Base-by-base conservation (phyloP, 768 basidiomycete genomes). In the Mycena vulgaris region DNA sequence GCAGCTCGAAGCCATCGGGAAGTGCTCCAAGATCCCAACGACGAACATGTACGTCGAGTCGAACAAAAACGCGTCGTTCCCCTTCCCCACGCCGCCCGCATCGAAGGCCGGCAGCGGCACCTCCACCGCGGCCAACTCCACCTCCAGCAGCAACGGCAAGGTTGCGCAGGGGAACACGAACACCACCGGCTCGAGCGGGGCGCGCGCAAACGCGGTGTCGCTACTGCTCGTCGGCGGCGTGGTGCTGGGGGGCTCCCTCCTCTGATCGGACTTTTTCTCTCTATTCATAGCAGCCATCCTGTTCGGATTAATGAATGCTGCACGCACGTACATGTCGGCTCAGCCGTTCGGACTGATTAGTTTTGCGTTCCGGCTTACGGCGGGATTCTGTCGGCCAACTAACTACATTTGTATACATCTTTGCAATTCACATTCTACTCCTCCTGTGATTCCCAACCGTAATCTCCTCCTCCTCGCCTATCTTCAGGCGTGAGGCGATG, bases 31-130 rank as follows among this genome's bases (percentile, higher is more conserved):
- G 58, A 86, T 90, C 74, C 87, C 90, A 8, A 75, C 87, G 25
- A 81, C 83, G 35, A 88, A 97, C 78, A 83, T 96, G 47, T 99
- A 98, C 83, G 83, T 91, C 53, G 97, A 98, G 84, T 94, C 92
- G 30, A 95, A 90, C 73, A 83, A 83, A 67, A 96, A 97, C 80
- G 76, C 74, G 25, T 83, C 90, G 0, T 93, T 93, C 88, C 91
- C 90, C 23, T 87, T 83, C 68, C 52, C 79, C 0, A n/a, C 51
- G 85, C 87, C 68, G 79, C 81, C 57, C 80, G 81, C 33, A 76
- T 79, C 33, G 75, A 73, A 48, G 83, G 81, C 66, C 72, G 33
- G 37, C 42, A 51, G 37, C 45, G 33, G 19, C 19, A 62, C 31
- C 47, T 42, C 63, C 3, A 21, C 48, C 42, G 45, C 63, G 25